Evolutionary conservation across 179 eudicot genomes (phyloP).

Genomic region (Spergularia azorica): DNA sequence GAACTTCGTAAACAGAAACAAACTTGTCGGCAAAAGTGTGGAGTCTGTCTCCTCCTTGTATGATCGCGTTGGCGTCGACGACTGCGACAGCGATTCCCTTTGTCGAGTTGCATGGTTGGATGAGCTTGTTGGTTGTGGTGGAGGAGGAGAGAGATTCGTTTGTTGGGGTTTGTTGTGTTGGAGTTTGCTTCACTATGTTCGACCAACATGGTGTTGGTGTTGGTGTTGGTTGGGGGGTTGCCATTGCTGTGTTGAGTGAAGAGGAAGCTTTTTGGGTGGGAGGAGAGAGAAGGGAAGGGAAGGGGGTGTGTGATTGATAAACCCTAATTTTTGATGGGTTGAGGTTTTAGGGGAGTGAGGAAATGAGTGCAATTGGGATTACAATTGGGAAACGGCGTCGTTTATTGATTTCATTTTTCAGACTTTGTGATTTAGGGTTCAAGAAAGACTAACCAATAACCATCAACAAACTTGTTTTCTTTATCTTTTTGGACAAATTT

Average conservation of each 20-base stretch:
- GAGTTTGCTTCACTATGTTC: constrained; percentile 55
- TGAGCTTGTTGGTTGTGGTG: constrained; percentile 26
- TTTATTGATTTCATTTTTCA: too few relatives aligned
- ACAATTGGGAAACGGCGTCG: too few relatives aligned
- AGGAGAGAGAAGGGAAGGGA: constrained; percentile 4
- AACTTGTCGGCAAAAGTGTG: constrained; percentile 57
- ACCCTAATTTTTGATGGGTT: constrained; percentile 30
- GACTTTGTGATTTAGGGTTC: too few relatives aligned
- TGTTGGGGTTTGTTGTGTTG: constrained; percentile 1
- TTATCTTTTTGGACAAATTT: too few relatives aligned
- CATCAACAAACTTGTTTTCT: too few relatives aligned
- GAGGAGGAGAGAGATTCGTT: background rate
- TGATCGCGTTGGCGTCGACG: constrained; percentile 88
- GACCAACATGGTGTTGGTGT: constrained; percentile 55
- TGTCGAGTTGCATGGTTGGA: constrained; percentile 56
- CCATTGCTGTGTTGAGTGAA: constrained; percentile 22
- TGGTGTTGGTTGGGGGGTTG: constrained; percentile 18
- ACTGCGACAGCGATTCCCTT: constrained; percentile 80
- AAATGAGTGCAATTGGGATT: too few relatives aligned
- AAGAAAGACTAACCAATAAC: too few relatives aligned
- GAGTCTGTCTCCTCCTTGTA: constrained; percentile 72
- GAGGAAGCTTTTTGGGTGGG: background rate
- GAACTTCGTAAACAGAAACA: constrained; percentile 69
- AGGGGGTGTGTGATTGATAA: constrained; percentile 10
- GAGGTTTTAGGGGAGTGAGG: background rate